A percentile compares a stretch with the other conserved stretches of the same genome.
These are phyloP conservation scores for Puccinia novopanici DNA, from an alignment of 1,284 basidiomycete genomes.

Conservation along the genomic window DNA sequence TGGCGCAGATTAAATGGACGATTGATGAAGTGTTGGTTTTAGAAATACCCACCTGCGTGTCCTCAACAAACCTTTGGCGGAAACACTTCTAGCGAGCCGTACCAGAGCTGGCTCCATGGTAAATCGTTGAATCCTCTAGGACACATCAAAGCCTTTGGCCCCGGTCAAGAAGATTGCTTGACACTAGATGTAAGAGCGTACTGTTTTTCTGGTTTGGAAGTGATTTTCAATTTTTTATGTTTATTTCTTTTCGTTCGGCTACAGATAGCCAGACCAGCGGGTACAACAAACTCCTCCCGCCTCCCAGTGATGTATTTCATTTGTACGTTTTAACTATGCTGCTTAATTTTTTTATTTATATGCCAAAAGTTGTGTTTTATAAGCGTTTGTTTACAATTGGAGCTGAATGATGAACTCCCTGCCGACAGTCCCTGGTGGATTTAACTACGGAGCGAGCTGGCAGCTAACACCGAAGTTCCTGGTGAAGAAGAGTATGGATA, in stretches of 20 bases:
- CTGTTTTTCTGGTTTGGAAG: not conserved
- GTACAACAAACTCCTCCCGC: constrained; percentile 17
- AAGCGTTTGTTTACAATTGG: not conserved
- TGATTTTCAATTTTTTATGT: not conserved
- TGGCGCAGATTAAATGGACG: not conserved
- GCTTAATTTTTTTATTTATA: too few relatives aligned
- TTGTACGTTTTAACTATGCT: constrained; percentile 17
- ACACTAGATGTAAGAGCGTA: constrained; percentile 28
- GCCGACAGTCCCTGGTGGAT: constrained; percentile 37
- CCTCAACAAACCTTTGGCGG: constrained; percentile 44
- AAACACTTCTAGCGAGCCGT: constrained; percentile 19
- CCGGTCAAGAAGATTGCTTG: constrained; percentile 39
- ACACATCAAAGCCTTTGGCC: constrained; percentile 32
- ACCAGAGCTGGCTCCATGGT: constrained; percentile 37
- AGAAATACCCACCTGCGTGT: constrained; percentile 33
- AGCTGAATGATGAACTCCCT: not conserved
- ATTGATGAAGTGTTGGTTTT: not conserved
- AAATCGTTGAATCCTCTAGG: constrained; percentile 34
- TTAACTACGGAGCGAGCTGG: constrained; percentile 43
- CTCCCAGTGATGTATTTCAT: constrained; percentile 45
- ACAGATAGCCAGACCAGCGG: constrained; percentile 38
- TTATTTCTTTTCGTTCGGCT: not conserved
- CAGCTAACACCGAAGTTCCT: constrained; percentile 56
- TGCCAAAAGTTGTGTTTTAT: constrained; percentile 1
- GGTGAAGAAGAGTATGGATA: constrained; percentile 63